These are phyloP conservation scores for Dimargaris xerosporica DNA, from an alignment of 192 early-diverging fungal species.

Conservation along the genomic window DNA sequence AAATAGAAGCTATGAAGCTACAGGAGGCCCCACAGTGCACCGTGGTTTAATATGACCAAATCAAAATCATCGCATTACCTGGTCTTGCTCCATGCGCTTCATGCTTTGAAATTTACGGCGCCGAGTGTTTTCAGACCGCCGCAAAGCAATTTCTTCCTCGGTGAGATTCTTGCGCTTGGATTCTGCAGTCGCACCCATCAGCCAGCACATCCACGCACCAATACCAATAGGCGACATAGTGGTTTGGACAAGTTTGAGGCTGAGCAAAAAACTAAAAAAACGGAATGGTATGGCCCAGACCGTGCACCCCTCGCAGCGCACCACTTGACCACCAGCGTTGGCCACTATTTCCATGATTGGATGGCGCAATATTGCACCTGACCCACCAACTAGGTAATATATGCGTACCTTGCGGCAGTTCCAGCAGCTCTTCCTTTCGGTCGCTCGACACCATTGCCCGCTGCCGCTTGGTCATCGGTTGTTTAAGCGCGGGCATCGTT, in stretches of 20 bases:
- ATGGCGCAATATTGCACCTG: neutral
- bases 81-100: slow-evolving; percentile 60
- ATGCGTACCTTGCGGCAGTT: slow-evolving; percentile 43
- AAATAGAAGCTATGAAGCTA: neutral
- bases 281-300: neutral
- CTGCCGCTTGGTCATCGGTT: slow-evolving; percentile 52
- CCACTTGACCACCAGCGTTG: neutral
- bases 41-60: neutral
- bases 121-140: slow-evolving; percentile 56
- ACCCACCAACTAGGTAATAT: neutral
- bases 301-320: neutral
- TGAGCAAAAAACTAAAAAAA: neutral
- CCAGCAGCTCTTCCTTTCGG: slow-evolving; percentile 41
- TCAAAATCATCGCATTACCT: slow-evolving; percentile 17
- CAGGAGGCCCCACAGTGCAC: neutral
- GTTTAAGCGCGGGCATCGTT: slow-evolving; percentile 20
- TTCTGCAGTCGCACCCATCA: slow-evolving; percentile 18
- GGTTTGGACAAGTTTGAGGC: neutral
- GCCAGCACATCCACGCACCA: neutral
- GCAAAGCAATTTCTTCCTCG: slow-evolving; percentile 51
- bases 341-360: neutral
- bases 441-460: slow-evolving; percentile 44
- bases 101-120: slow-evolving; percentile 63
- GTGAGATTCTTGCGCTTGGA: slow-evolving; percentile 47
- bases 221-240: neutral